Evolutionary conservation across 2,329 filamentous ascomycete species (phyloP), one percentile per base, ranked within the genome.

Genomic region (Trichoderma atroviride): DNA sequence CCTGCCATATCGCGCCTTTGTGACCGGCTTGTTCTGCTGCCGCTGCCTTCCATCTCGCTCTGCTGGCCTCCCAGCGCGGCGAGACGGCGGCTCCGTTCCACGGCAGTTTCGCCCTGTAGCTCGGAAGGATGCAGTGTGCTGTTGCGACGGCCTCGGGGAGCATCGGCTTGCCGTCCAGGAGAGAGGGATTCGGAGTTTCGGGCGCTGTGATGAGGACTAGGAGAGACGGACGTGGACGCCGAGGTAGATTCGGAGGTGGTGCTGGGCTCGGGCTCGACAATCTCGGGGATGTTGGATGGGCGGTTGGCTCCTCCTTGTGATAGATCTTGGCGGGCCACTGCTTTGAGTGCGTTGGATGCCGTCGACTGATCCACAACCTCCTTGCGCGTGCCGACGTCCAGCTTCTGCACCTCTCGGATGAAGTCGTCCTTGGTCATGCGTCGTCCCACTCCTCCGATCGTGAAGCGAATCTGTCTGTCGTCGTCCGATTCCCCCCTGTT

Each of bases 381-480:
- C 43, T 81, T 82, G 6, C 86, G 85, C 16, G 89, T 88, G 75
- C 88, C 88, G 29, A 87, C 86, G 76, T 95, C 91, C 70, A 95
- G 84, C 72, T 89, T 87, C 72, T 89, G 88, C 75, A 96, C 89
- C 76, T 93, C 89, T 58, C 86, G 83, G 71, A 96, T 88, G 76
- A 96, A 95, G 75, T 94, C 91, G 5, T 90, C 88, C 80, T 94
- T 94, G 71, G 87, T 94, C 87, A 96, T 91, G 59, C 92, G 88
- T 71, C 86, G 84, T 6, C 91, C 91, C n/a, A 89, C 87, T 40
- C 89, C 88, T 56, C 86, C 88, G 72, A 95, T 91, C 1, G 90
- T 94, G 79, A 94, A 95, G 16, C 92, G 87, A 68, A 95, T 89
- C 68, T 88, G 84, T 16, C 87, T 85, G 73, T 94, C 92, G 69